Evolutionary conservation across 2,329 filamentous ascomycete species (phyloP).

Genomic region (Aspergillus fructus): DNA sequence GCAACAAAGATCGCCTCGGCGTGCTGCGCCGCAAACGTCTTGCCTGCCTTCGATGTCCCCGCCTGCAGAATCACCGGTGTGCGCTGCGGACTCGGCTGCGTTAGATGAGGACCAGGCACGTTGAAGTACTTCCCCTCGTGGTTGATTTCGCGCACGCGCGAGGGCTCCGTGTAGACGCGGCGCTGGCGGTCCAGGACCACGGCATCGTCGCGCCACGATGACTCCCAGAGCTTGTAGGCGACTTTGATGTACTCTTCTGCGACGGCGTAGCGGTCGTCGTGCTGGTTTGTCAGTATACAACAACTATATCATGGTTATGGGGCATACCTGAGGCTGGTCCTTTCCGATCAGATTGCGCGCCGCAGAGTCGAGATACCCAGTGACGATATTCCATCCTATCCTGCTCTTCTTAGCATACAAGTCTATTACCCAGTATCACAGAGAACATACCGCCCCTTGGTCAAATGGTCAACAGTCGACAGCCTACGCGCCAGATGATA

Average conservation of each 20-base stretch:
- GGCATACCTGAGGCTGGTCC: conserved; percentile 51
- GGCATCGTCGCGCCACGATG: conserved; percentile 67
- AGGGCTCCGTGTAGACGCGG: conserved; percentile 60
- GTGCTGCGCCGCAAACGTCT: conserved; percentile 66
- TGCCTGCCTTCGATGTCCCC: conserved; percentile 65
- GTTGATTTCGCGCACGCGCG: conserved; percentile 63
- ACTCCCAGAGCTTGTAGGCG: conserved; percentile 66
- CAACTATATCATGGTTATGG: too few relatives aligned
- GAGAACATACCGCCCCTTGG: conserved; percentile 54
- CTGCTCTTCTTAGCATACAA: conserved; percentile 26
- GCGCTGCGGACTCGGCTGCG: conserved; percentile 65
- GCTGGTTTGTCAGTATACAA: conserved; percentile 33
- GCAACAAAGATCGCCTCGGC: conserved; percentile 71
- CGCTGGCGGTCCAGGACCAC: conserved; percentile 59
- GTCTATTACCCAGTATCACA: too few relatives aligned
- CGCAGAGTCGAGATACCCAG: conserved; percentile 66
- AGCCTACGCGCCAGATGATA: conserved; percentile 66
- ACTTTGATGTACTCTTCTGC: conserved; percentile 66
- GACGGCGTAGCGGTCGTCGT: conserved; percentile 65
- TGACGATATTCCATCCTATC: conserved; percentile 64
- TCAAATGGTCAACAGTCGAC: conserved; percentile 66
- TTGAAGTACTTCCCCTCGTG: conserved; percentile 64
- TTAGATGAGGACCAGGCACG: conserved; percentile 65
- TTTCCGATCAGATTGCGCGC: conserved; percentile 55
- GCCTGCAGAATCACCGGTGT: conserved; percentile 70